Evolutionary conservation across 192 early-diverging fungal genomes (phyloP).

Genomic region (Coemansia sp.): DNA sequence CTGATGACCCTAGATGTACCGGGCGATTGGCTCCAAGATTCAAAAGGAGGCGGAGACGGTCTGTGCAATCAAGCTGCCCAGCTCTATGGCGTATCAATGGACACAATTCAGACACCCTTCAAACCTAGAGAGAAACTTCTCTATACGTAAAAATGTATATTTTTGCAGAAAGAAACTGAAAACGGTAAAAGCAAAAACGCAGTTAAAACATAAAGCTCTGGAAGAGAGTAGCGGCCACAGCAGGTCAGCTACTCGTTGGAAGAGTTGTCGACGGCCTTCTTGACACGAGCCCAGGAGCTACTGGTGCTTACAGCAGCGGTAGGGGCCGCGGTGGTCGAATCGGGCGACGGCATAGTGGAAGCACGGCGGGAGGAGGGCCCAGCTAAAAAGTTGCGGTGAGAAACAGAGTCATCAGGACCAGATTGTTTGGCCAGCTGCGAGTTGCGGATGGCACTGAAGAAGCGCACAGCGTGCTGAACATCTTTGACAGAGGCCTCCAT

Average conservation of each 20-base stretch:
- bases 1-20: neutral
- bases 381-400: slow-evolving; percentile 35
- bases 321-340: slow-evolving; percentile 22
- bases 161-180: no score
- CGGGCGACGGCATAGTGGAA: slow-evolving; percentile 27
- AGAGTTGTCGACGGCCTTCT: slow-evolving; percentile 34
- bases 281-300: slow-evolving; percentile 46
- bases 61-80: no score
- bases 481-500: slow-evolving; percentile 52
- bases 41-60: no score
- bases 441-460: slow-evolving; percentile 59
- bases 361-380: slow-evolving; percentile 15
- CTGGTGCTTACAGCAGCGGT: slow-evolving; percentile 42
- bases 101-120: no score
- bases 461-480: slow-evolving; percentile 41
- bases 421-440: slow-evolving; percentile 24
- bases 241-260: slow-evolving; percentile 3
- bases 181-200: neutral
- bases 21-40: neutral
- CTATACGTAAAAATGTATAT: no score
- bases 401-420: neutral
- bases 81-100: no score
- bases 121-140: no score
- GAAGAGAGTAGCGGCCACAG: neutral
- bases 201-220: slow-evolving; percentile 4